phyloP scores from a whole-genome alignment of 208 protist species.

The Phytomonas serpens region DNA sequence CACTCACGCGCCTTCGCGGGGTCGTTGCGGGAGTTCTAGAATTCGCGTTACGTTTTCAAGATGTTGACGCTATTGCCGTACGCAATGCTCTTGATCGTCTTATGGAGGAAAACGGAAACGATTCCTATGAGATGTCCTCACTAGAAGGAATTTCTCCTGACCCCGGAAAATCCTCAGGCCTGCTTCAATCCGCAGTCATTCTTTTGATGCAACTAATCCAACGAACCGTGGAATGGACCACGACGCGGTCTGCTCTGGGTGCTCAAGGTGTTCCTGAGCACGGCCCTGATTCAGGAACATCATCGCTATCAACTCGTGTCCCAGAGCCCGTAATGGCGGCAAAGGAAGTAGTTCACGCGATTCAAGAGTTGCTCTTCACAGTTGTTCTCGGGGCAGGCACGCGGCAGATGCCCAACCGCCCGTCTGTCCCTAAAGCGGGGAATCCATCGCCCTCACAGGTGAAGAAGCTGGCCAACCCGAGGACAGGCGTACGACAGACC shows the following conservation, averaged over 20 bases:
- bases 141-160: neutral
- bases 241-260: neutral
- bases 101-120: neutral
- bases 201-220: neutral
- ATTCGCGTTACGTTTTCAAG: slow-evolving; percentile 25
- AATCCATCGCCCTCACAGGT: neutral
- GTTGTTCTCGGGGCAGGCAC: slow-evolving; percentile 36
- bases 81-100: neutral
- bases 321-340: slow-evolving; percentile 1
- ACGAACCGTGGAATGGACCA: neutral
- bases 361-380: slow-evolving; percentile 60
- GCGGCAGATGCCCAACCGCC: slow-evolving; percentile 17
- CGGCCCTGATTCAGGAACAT: neutral
- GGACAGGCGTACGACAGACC: neutral
- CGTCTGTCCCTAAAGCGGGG: slow-evolving; percentile 8
- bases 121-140: neutral
- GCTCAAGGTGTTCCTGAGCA: slow-evolving; percentile 9
- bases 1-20: slow-evolving; percentile 21
- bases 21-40: slow-evolving; percentile 58
- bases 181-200: neutral
- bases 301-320: neutral
- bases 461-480: neutral
- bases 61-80: neutral
- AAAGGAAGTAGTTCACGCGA: slow-evolving; percentile 24
- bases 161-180: neutral